These are phyloP conservation scores for Oenanthe javanica DNA, from an alignment of 140 eudicot species.

Conservation along the genomic window DNA sequence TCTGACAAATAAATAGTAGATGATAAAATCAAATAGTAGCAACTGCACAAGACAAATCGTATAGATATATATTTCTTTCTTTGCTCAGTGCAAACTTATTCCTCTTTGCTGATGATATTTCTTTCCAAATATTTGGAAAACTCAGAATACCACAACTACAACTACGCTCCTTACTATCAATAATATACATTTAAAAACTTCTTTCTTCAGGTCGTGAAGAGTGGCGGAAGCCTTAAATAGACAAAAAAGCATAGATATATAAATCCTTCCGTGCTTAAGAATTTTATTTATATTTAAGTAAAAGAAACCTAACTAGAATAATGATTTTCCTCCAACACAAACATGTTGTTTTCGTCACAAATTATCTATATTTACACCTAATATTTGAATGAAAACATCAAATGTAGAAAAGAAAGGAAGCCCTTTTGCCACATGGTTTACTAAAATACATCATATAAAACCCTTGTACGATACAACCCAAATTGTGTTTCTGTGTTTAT, in stretches of 20 bases:
- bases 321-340: background rate
- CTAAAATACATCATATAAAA: background rate
- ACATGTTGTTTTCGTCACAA: background rate
- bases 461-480: background rate
- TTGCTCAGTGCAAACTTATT: too few relatives aligned
- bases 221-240: too few relatives aligned
- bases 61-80: background rate
- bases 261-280: too few relatives aligned
- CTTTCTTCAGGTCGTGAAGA: too few relatives aligned
- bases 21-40: background rate
- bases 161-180: too few relatives aligned
- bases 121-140: too few relatives aligned
- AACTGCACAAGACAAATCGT: background rate
- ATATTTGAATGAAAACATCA: background rate
- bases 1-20: background rate
- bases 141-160: too few relatives aligned
- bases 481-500: background rate
- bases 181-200: too few relatives aligned
- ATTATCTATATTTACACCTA: background rate
- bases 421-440: background rate
- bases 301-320: too few relatives aligned
- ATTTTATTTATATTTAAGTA: too few relatives aligned
- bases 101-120: too few relatives aligned
- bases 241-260: too few relatives aligned
- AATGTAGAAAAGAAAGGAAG: background rate